Percentiles rank a stretch among this genome's conserved stretches.
phyloP scores from a whole-genome alignment of 2,329 filamentous ascomycete genomes.

The Chrysosporium queenslandicum region DNA sequence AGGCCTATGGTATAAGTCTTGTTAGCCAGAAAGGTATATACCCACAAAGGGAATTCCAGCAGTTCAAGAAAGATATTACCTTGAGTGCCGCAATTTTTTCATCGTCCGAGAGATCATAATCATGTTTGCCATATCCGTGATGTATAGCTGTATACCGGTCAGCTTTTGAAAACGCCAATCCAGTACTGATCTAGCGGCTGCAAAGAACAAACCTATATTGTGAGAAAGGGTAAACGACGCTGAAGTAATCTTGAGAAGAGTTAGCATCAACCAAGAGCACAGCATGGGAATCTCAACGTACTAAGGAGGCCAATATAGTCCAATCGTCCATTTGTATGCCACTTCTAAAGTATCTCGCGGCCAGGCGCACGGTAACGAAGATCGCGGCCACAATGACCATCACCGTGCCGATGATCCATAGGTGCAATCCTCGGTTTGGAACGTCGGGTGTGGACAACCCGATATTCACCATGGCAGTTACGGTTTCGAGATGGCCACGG shows the following conservation, averaged over 20 bases:
- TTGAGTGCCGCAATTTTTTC: slow-evolving; percentile 23
- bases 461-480: slow-evolving; percentile 11
- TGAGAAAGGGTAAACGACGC: slow-evolving; percentile 19
- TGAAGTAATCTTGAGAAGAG: slow-evolving; percentile 10
- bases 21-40: neutral
- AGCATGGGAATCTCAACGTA: slow-evolving; percentile 2
- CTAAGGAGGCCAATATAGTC: slow-evolving; percentile 20
- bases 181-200: neutral
- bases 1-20: slow-evolving; percentile 30
- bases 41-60: neutral
- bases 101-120: slow-evolving; percentile 17
- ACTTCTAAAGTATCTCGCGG: slow-evolving; percentile 17
- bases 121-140: slow-evolving; percentile 26
- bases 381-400: slow-evolving; percentile 19
- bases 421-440: slow-evolving; percentile 20
- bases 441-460: slow-evolving; percentile 13
- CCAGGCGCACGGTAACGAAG: slow-evolving; percentile 19
- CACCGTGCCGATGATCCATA: slow-evolving; percentile 20
- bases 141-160: slow-evolving; percentile 20
- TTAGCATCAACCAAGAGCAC: neutral
- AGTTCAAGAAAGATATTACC: slow-evolving; percentile 10
- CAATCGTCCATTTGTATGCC: slow-evolving; percentile 21
- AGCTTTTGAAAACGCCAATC: neutral
- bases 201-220: slow-evolving; percentile 4
- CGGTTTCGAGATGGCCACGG: neutral